Base-by-base conservation (phyloP, 805 yeast genomes). In the Wilhelminamyces savonicus region DNA sequence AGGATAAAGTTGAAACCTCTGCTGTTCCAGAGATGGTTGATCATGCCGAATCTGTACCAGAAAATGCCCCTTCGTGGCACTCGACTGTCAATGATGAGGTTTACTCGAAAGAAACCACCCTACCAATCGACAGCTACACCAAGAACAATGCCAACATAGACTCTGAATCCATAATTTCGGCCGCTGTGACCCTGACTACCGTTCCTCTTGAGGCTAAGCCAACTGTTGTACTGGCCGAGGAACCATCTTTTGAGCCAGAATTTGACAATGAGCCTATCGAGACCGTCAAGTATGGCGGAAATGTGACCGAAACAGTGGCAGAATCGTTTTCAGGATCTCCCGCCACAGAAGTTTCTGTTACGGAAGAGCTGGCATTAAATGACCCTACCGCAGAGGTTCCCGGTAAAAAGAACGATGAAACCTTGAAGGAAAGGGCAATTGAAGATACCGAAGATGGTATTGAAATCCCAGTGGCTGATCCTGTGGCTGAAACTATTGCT, bases 51-150 rank as follows among this genome's bases (percentile, higher is more conserved):
- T 19, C 21, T 19, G 21, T 19, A 10, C 9, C 21, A 8, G 21
- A 19, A 19, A 7, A 10, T 15, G 16, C 20, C 13, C 27, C 16
- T 12, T 5, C 24, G 4, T 17, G 6, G 24, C 6, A 15, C 13
- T 5, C 38, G 8, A 25, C 41, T 22, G 13, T 21, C 16, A 10
- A 23, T 15, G 35, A 38, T 18, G 31, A 32, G 10, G 23, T 36
- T 16, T 26, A 19, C 7, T 32, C 42, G 14, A 23, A 40, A 18
- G 41, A 41, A 26, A 44, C 43, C 11, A 49, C 52, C 8, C 43
- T 30, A 27, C 36, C 39, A 27, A 33, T 48, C 20, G 43, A 33
- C 12, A 36, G 33, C 9, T 23, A 30, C 11, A 50, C 47, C 23
- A 28, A 26, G 13, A n/a, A n/a, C n/a, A 24, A 36, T 13, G 27